A percentile compares a stretch with the other conserved stretches of the same genome.
These are phyloP conservation scores for Penicillium sp. DNA, from an alignment of 2,329 filamentous ascomycete genomes.

Conservation along the genomic window DNA sequence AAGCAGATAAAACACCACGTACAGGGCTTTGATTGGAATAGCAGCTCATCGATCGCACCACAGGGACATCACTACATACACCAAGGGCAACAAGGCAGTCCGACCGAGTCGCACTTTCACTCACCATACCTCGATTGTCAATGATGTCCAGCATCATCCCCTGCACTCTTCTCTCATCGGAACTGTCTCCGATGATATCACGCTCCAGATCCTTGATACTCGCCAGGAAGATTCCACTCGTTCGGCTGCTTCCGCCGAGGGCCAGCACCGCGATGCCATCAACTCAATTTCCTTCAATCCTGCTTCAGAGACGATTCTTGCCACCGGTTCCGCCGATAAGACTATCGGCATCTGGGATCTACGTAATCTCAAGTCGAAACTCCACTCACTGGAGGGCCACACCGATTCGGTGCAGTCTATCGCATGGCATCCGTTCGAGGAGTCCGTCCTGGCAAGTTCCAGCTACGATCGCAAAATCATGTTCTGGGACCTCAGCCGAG, in stretches of 20 bases:
- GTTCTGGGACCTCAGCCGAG: slow-evolving; percentile 91
- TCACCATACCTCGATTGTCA: slow-evolving; percentile 86
- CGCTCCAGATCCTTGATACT: slow-evolving; percentile 86
- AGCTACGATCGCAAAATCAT: slow-evolving; percentile 91
- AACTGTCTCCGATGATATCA: slow-evolving; percentile 91
- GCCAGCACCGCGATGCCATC: slow-evolving; percentile 85
- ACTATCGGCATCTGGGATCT: slow-evolving; percentile 94
- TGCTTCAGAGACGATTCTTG: slow-evolving; percentile 80
- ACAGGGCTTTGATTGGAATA: not conserved
- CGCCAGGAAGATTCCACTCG: slow-evolving; percentile 63
- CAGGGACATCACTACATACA: slow-evolving; percentile 76
- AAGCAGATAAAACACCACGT: slow-evolving; percentile 29
- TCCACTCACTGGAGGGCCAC: slow-evolving; percentile 87
- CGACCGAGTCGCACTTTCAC: slow-evolving; percentile 72
- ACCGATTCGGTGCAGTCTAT: slow-evolving; percentile 85
- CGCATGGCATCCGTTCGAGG: slow-evolving; percentile 90
- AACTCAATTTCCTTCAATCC: slow-evolving; percentile 96
- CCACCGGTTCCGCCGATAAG: slow-evolving; percentile 92
- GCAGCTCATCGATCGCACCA: slow-evolving; percentile 6
- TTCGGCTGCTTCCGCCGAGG: slow-evolving; percentile 64
- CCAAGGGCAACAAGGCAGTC: slow-evolving; percentile 65
- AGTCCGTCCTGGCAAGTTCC: slow-evolving; percentile 81
- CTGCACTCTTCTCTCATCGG: slow-evolving; percentile 80
- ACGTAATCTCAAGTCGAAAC: slow-evolving; percentile 80
- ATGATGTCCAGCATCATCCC: slow-evolving; percentile 94